Evolutionary conservation across 306 rosid species (phyloP).

Genomic region (Trifolium pratense): DNA sequence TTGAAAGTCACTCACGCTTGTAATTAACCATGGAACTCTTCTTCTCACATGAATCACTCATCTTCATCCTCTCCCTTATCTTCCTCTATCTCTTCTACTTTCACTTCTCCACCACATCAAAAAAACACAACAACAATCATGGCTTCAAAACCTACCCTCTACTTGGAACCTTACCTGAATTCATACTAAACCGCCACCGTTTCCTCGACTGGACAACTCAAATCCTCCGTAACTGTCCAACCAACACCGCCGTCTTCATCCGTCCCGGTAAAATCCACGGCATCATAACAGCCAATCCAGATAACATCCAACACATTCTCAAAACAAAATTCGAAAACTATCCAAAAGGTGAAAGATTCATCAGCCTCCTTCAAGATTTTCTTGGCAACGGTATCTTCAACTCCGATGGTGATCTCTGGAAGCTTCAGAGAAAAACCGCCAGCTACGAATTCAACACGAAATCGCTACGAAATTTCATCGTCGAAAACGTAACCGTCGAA

Average conservation of each 20-base stretch:
- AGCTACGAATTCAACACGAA: constrained; percentile 18
- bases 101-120: background rate
- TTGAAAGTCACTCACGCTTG: too few species aligned
- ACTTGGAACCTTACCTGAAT: background rate
- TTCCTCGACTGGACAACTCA: background rate
- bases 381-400: background rate
- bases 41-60: background rate
- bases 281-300: background rate
- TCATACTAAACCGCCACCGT: constrained; percentile 10
- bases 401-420: constrained; percentile 11
- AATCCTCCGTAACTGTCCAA: constrained; percentile 4
- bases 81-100: background rate
- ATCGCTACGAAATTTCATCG: background rate
- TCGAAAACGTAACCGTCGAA: background rate
- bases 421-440: constrained; percentile 14
- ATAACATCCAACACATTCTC: background rate
- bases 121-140: background rate
- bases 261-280: constrained; percentile 7
- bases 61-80: background rate
- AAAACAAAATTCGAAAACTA: constrained; percentile 11
- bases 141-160: constrained; percentile 16
- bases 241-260: background rate
- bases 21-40: constrained; percentile 25
- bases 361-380: background rate
- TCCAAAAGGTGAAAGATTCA: constrained; percentile 4